These are phyloP conservation scores for Penicillium olsonii DNA, from an alignment of 2,329 filamentous ascomycete species.

Conservation along the genomic window DNA sequence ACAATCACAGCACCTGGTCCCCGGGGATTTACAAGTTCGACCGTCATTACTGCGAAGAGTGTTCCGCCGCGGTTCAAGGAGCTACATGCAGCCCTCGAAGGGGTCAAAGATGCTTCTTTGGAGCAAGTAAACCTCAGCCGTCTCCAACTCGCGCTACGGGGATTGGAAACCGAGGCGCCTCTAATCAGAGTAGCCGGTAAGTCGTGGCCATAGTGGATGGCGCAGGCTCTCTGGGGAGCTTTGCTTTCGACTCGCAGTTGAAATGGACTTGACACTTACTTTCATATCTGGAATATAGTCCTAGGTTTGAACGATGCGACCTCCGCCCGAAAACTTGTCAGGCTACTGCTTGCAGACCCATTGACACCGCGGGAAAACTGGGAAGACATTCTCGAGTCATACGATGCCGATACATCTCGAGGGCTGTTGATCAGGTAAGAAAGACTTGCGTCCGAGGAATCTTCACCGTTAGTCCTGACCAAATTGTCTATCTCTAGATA, in stretches of 20 bases:
- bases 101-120: constrained; percentile 54
- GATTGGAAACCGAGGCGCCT: constrained; percentile 56
- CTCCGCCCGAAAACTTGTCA: constrained; percentile 62
- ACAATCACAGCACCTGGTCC: constrained; percentile 6
- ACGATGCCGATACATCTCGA: constrained; percentile 50
- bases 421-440: constrained; percentile 65
- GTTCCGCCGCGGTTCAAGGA: constrained; percentile 55
- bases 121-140: constrained; percentile 61
- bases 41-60: constrained; percentile 56
- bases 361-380: constrained; percentile 63
- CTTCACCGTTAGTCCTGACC: neutral
- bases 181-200: constrained; percentile 58
- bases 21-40: constrained; percentile 50
- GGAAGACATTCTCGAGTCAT: constrained; percentile 62
- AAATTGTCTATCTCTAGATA: constrained; percentile 46
- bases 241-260: neutral
- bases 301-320: constrained; percentile 52
- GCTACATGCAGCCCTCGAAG: constrained; percentile 55
- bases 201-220: constrained; percentile 11
- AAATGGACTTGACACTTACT: constrained; percentile 1
- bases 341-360: constrained; percentile 70
- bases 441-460: neutral
- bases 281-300: constrained; percentile 35
- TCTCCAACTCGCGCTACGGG: constrained; percentile 60
- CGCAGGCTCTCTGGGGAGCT: neutral